Base-by-base conservation (phyloP, 2,329 filamentous ascomycete species). In the Orbilia quercus region DNA sequence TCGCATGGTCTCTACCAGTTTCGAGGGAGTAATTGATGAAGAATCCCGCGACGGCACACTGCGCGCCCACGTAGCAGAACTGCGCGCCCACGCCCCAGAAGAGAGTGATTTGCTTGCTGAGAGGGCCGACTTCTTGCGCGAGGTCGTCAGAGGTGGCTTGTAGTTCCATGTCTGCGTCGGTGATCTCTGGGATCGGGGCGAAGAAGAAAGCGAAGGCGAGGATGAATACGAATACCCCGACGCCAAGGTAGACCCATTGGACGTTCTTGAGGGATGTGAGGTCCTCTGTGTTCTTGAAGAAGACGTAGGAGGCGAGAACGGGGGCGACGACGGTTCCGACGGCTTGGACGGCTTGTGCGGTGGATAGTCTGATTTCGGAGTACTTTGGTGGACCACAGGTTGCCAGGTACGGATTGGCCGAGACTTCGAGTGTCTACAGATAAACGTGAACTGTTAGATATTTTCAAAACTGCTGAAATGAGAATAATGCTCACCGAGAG, bases 211-310 rank as follows among this genome's bases (percentile, higher is more conserved):
- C 82, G 1, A 83, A 80, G 0, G 86, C 84, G 0, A 89, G 82
- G 7, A 84, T 66, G 74, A 84, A 85, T 23, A 88, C 86, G 69
- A 89, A 89, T 75, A 82, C 82, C 1, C 86, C 87, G 31, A 89
- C 87, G 2, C 85, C 86, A 1, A 89, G 82, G 76, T 89, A 89
- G 1, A 86, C 84, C 85, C 86, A 89, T 78, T 89, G 87, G 7
- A 89, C 87, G 59, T 85, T 88, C 75, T 82, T 80, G 59, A 89
- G 79, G 1, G 84, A 82, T n/a, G 83, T 79, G 7, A 79, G 80
- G 54, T 82, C 82, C 34, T 84, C 81, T 34, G 83, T 81, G 57
- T 85, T 81, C 44, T 84, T 83, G 79, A 89, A 89, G 80, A 89
- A 88, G 53, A 88, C 87, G 54, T 86, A 85, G 1, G 83, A 84